Evolutionary conservation across 2,329 filamentous ascomycete genomes (phyloP).

Genomic region (Penicillium fuscoglaucum): DNA sequence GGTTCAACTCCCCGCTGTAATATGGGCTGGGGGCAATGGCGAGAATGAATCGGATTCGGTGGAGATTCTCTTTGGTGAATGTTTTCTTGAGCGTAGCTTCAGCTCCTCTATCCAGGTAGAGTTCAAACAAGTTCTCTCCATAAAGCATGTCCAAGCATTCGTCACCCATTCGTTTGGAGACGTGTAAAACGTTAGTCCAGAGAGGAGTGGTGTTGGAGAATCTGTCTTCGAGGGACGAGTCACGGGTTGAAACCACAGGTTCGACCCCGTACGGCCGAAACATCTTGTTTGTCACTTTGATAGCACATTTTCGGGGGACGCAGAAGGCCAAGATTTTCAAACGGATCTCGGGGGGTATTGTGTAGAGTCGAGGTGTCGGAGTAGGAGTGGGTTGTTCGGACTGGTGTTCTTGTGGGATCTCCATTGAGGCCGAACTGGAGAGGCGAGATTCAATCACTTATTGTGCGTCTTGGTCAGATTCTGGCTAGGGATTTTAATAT

Average conservation of each 20-base stretch:
- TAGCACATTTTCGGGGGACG: not conserved
- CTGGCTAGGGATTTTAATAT: not conserved
- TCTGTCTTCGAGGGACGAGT: not conserved
- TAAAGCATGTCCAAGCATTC: slow-evolving; percentile 1
- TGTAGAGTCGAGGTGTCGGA: not conserved
- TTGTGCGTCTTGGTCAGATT: not conserved
- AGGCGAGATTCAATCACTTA: not conserved
- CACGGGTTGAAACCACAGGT: slow-evolving; percentile 1
- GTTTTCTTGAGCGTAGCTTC: not conserved
- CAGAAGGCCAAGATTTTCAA: not conserved
- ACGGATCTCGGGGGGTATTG: not conserved
- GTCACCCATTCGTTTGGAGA: not conserved
- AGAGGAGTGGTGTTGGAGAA: not conserved
- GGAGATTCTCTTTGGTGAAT: not conserved
- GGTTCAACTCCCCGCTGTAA: not conserved
- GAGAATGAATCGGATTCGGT: not conserved
- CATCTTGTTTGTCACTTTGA: not conserved
- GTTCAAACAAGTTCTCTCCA: slow-evolving; percentile 1
- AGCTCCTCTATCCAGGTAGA: not conserved
- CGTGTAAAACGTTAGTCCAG: not conserved
- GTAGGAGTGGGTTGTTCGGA: not conserved
- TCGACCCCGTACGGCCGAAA: not conserved
- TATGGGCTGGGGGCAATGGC: not conserved
- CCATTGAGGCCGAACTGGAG: not conserved
- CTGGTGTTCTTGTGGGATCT: not conserved